A percentile compares a stretch with the other conserved stretches of the same genome.
Evolutionary conservation across 129 eudicot species (phyloP).

Genomic region (Chrysanthemum makinoi): DNA sequence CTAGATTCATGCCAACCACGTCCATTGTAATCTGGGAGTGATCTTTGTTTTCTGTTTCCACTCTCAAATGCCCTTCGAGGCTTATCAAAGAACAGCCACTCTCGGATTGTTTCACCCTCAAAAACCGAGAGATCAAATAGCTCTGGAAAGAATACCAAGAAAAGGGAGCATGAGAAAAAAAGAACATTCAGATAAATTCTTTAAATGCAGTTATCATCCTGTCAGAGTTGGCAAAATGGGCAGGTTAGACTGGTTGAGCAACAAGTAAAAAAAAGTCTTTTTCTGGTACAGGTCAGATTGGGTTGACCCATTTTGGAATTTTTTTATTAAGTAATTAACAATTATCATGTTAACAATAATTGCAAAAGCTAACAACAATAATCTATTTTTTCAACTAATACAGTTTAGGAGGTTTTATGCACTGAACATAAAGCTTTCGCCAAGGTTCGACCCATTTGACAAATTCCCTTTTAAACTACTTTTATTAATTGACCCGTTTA

Average conservation of each 20-base stretch:
- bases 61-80: conserved; percentile 95
- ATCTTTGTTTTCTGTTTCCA: conserved; percentile 89
- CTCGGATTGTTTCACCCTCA: conserved; percentile 86
- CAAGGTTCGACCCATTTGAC: too few species aligned
- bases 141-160: conserved; percentile 39
- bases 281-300: too few species aligned
- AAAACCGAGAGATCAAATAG: conserved; percentile 76
- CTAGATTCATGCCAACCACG: conserved; percentile 98
- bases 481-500: too few species aligned
- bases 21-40: conserved; percentile 87
- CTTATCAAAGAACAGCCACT: conserved; percentile 96
- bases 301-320: neutral
- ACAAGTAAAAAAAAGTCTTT: neutral
- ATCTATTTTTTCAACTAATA: too few species aligned
- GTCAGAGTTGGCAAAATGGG: neutral
- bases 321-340: too few species aligned
- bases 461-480: too few species aligned
- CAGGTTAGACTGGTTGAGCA: neutral
- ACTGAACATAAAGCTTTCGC: too few species aligned
- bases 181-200: neutral
- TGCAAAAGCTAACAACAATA: too few species aligned
- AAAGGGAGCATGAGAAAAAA: neutral
- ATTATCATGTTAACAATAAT: too few species aligned
- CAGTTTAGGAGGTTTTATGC: too few species aligned
- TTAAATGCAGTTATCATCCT: neutral